Percentiles rank a stretch among this genome's conserved stretches.
phyloP scores from a whole-genome alignment of 148 eudicot species.

The Vaccinium darrowii region DNA sequence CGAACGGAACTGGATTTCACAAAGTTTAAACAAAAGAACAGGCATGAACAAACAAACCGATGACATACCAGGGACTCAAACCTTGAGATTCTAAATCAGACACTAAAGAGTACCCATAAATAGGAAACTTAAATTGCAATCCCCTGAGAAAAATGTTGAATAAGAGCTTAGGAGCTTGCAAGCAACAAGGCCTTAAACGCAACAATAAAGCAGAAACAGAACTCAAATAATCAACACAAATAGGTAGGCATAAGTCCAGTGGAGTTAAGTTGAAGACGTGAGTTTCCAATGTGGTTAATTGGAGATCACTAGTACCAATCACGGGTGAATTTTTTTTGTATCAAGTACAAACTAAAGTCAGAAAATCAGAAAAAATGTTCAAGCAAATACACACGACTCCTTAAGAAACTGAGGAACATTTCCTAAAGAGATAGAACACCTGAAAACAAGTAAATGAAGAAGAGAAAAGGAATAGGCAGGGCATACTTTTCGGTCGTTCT shows the following conservation, averaged over 20 bases:
- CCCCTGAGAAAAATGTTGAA: not conserved
- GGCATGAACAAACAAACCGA: not conserved
- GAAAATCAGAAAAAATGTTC: not conserved
- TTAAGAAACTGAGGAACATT: conserved; percentile 6
- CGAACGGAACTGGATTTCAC: conserved; percentile 5
- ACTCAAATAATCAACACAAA: not conserved
- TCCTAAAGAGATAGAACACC: not conserved
- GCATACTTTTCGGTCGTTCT: conserved; percentile 62
- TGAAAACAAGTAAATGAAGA: not conserved
- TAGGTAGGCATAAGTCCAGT: not conserved
- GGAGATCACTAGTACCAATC: not conserved
- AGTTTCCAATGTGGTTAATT: not conserved
- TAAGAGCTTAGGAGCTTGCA: not conserved
- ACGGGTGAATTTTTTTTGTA: not conserved
- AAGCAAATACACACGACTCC: not conserved
- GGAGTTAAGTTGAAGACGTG: not conserved
- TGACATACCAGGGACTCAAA: not conserved
- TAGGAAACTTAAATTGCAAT: not conserved
- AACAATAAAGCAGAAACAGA: not conserved
- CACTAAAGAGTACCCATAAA: not conserved
- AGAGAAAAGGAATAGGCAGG: conserved; percentile 2
- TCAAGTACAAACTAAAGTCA: not conserved
- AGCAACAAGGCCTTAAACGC: not conserved
- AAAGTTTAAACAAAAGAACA: not conserved
- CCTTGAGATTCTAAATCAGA: not conserved